Conservation (phyloP, 306 rosid genomes). For the Herpetospermum pedunculosum region DNA sequence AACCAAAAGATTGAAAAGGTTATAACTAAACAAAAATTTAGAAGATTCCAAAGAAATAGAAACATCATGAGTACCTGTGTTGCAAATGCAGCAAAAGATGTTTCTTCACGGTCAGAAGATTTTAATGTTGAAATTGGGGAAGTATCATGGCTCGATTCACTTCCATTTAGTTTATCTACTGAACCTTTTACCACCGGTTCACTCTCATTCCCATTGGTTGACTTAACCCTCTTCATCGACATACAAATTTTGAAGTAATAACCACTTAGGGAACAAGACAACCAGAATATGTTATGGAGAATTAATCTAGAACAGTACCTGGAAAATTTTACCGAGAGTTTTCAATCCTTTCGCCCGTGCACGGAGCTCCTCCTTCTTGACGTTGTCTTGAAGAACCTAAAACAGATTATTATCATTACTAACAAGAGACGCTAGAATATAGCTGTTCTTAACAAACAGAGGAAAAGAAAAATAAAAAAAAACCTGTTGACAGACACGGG, state of each 20-base stretch:
- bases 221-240: constrained; percentile 56
- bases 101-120: constrained; percentile 29
- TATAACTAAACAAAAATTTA: not conserved
- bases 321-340: constrained; percentile 93
- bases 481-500: constrained; percentile 96
- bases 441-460: not conserved
- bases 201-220: constrained; percentile 46
- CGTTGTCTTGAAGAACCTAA: constrained; percentile 89
- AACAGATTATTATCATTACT: constrained; percentile 19
- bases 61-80: constrained; percentile 34
- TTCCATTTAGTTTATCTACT: constrained; percentile 65
- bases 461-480: constrained; percentile 9
- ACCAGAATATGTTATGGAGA: not conserved
- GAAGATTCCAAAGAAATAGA: not conserved
- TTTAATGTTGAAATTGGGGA: constrained; percentile 47
- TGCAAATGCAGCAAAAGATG: constrained; percentile 24
- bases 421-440: not conserved
- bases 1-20: not conserved
- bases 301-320: constrained; percentile 37
- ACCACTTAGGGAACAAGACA: constrained; percentile 10
- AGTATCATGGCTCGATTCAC: constrained; percentile 38
- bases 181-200: constrained; percentile 27
- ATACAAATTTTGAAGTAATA: constrained; percentile 17
- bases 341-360: constrained; percentile 96
- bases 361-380: constrained; percentile 83